Percentiles rank a stretch among this genome's conserved stretches.
These are phyloP conservation scores for Phytophthora tubulina DNA, from an alignment of 352 stramenopile species.

Conservation along the genomic window DNA sequence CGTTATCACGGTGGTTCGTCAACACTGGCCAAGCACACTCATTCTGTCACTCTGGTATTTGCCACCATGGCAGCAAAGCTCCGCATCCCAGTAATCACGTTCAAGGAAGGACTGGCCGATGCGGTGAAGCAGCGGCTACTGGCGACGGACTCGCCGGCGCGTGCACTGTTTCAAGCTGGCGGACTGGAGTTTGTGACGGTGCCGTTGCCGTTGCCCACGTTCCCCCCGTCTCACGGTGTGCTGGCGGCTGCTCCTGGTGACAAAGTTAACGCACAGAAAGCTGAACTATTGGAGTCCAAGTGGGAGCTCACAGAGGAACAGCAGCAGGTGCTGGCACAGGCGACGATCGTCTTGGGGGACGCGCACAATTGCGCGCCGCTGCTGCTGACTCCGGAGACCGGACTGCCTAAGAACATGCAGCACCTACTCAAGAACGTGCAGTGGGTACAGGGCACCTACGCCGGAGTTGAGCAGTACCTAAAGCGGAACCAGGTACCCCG, in stretches of 20 bases:
- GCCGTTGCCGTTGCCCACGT: conserved; percentile 34
- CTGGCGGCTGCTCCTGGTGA: conserved; percentile 28
- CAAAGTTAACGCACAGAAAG: conserved; percentile 3
- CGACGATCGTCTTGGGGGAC: conserved; percentile 60
- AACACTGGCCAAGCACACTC: conserved; percentile 40
- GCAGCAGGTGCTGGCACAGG: conserved; percentile 47
- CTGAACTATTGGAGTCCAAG: conserved; percentile 13
- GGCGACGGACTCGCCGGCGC: conserved; percentile 37
- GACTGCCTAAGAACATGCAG: conserved; percentile 36
- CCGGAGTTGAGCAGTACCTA: conserved; percentile 65
- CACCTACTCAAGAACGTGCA: conserved; percentile 51
- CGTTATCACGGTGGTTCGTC: conserved; percentile 59
- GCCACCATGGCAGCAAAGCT: conserved; percentile 33
- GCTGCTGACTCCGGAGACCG: conserved; percentile 40
- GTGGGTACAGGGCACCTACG: conserved; percentile 76
- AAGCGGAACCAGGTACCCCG: conserved; percentile 24
- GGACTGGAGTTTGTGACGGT: conserved; percentile 57
- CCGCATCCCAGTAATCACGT: conserved; percentile 65
- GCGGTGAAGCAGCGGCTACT: conserved; percentile 49
- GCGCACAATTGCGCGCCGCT: conserved; percentile 54
- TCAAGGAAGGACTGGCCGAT: conserved; percentile 54
- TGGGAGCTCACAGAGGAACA: conserved; percentile 53
- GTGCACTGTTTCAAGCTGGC: conserved; percentile 51
- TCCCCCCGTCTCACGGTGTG: conserved; percentile 36
- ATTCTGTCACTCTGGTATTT: conserved; percentile 24